Evolutionary conservation across 2,329 filamentous ascomycete species (phyloP).

Genomic region (Zasmidium cellare): DNA sequence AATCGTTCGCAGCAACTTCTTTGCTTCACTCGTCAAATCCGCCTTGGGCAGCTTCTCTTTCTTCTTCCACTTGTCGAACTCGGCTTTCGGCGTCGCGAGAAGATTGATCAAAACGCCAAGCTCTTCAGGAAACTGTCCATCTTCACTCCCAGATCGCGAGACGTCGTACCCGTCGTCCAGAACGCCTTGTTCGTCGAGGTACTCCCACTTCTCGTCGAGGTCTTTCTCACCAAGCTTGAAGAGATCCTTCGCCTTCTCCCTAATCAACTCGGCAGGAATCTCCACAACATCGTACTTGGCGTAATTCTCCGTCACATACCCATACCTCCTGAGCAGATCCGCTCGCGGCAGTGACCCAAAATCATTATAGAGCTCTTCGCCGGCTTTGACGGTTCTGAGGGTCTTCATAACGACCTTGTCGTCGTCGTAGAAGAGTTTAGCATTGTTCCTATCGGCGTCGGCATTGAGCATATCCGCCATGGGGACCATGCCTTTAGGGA

Average conservation of each 20-base stretch:
- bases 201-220: constrained; percentile 35
- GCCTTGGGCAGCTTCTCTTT: constrained; percentile 47
- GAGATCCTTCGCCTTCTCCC: constrained; percentile 41
- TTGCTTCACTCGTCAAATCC: constrained; percentile 33
- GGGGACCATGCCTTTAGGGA: constrained; percentile 81
- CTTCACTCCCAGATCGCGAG: constrained; percentile 32
- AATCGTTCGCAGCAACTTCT: constrained; percentile 42
- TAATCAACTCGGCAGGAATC: constrained; percentile 63
- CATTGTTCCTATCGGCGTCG: constrained; percentile 79
- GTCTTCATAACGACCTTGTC: constrained; percentile 68
- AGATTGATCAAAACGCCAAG: constrained; percentile 46
- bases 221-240: constrained; percentile 17
- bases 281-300: constrained; percentile 80
- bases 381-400: constrained; percentile 65
- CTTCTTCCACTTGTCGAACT: constrained; percentile 42
- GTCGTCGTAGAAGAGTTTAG: constrained; percentile 62
- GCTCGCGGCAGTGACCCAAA: constrained; percentile 82
- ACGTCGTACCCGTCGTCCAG: constrained; percentile 73
- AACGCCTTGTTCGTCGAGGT: constrained; percentile 63
- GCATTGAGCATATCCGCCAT: constrained; percentile 89
- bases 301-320: constrained; percentile 80
- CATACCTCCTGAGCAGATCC: constrained; percentile 80
- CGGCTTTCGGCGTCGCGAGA: constrained; percentile 42
- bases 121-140: constrained; percentile 41
- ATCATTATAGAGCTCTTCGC: constrained; percentile 83